Evolutionary conservation across 805 yeast species (phyloP), one percentile per base, ranked within the genome.

Genomic region (Candida boleticola): DNA sequence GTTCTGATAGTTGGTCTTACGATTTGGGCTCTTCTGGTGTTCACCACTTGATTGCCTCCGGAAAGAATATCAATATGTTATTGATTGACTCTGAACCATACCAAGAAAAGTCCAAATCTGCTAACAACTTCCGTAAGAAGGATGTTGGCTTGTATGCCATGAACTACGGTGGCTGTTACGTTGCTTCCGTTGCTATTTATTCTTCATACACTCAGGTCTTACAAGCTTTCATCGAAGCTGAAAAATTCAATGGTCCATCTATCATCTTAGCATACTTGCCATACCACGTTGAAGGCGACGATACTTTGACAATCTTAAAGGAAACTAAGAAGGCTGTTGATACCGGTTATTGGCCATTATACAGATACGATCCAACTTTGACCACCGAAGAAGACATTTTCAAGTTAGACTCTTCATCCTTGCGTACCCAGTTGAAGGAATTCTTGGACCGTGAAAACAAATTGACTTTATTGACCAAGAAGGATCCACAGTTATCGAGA

Each of bases 311-410:
- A 20, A 80, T 90, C 35, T 73, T 92, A 54, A 83, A 85, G 60
- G 93, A 87, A 60, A 90, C 97, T 26, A 92, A 92, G 64, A 70
- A 68, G 48, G 92, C 96, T 18, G 95, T 92, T 36, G 97, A 88
- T 55, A 72, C 89, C 26, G 98, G 98, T n/a, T 84, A 85, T 68
- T 89, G 97, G 95, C 98, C 98, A 37, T 74, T 92, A 47, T 92
- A 90, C 69, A 76, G 97, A 60, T 92, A 76, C 67, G 76, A 88
- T 53, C 96, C 97, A 42, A 49, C 61, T 7, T 62, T 74, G 38
- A 76, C 72, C 36, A 68, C 68, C 29, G 76, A 68, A 14, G 60
- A 65, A 3, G 73, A 70, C 27, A 77, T 80, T n/a, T 92, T 92
- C 75, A 80, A 80, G 54, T 74, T 92, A 41, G 97, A 92, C 62